Base-by-base conservation (phyloP, 2,329 filamentous ascomycete genomes). In the Colletotrichum sp. region DNA sequence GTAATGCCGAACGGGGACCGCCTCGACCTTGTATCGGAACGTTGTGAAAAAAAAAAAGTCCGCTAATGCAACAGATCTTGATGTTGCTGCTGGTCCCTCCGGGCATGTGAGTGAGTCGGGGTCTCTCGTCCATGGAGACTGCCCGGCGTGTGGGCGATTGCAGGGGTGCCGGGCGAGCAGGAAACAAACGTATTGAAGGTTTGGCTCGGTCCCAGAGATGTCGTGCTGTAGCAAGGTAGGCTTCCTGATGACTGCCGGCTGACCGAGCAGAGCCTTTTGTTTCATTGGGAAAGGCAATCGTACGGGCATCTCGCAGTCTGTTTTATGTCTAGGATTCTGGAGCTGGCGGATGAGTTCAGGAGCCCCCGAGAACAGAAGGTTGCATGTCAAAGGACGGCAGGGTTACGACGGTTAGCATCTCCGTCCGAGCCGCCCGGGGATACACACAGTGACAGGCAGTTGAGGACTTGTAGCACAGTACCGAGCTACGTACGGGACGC, bases 41-140 rank as follows among this genome's bases (percentile, higher is more conserved):
- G 34, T 64, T 43, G 36, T 64, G 43, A 13, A 21, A 48, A 26
- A 26, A 26, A 26, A 52, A 26, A 59, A 60, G 15, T 24, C 65
- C 69, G 65, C 73, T 72, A 73, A 73, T 73, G 76, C 69, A 73
- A 43, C 55, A 30, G 52, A 70, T 70, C 65, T 76, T 69, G 68
- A 67, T 48, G 48, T 57, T 52, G 64, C 43, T 34, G 55, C 60
- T 72, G 68, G 52, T 34, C 36, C 39, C 43, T 48, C 43, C 39
- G 24, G 39, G 36, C 71, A 67, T 55, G 55, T 75, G 65, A 63
- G 55, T 36, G 15, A n/a, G 48, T 30, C 43, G 43, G 43, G n/a
- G n/a, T 16, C 57, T 30, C 24, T 60, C 28, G 43, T 59, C 59
- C 39, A 32, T 26, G 34, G 43, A 15, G 43, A 10, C 57, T 67